Conservation (phyloP, 2,329 filamentous ascomycete genomes). For the Aspergillus japonicus region DNA sequence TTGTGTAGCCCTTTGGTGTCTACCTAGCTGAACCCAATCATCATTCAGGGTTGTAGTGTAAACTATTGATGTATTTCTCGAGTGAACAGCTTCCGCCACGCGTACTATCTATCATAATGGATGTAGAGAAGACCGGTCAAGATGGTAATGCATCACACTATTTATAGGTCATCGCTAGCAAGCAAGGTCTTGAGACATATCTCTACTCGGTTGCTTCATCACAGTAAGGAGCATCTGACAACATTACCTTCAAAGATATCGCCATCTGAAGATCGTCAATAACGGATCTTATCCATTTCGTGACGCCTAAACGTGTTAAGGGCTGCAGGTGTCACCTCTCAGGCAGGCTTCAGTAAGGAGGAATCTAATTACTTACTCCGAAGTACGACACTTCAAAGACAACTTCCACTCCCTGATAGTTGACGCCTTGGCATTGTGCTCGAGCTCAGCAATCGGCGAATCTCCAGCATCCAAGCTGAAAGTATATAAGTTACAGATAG, state of each 20-base stretch:
- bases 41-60: neutral
- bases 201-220: neutral
- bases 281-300: neutral
- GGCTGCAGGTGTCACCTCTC: neutral
- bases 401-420: neutral
- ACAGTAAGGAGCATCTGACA: neutral
- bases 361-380: neutral
- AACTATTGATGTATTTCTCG: neutral
- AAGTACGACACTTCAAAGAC: neutral
- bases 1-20: neutral
- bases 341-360: neutral
- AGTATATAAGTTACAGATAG: neutral
- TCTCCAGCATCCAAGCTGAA: neutral
- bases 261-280: neutral
- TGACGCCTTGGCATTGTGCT: neutral
- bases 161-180: neutral
- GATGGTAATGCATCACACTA: neutral
- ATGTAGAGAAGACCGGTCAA: neutral
- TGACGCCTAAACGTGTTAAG: neutral
- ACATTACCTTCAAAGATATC: neutral
- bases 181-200: neutral
- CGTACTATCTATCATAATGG: too few relatives aligned
- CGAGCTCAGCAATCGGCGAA: neutral
- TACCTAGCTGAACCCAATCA: neutral
- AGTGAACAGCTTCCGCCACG: too few relatives aligned